Percentiles rank a stretch among this genome's conserved stretches.
These are phyloP conservation scores for Agarophyton chilense DNA, from an alignment of 23 red algal species.

Conservation along the genomic window DNA sequence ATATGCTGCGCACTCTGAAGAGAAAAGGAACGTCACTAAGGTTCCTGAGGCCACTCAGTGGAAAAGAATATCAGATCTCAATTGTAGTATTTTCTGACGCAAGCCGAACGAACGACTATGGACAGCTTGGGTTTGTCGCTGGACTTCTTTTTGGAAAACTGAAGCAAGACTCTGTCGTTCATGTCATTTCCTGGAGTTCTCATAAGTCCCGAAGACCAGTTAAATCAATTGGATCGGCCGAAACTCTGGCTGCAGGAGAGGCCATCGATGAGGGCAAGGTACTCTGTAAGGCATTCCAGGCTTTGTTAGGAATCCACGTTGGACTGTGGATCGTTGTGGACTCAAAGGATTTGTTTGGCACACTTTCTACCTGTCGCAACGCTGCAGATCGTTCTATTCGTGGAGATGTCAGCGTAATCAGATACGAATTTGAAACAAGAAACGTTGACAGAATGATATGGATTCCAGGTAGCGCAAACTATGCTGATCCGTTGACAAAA, in stretches of 20 bases:
- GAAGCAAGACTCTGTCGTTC: not conserved
- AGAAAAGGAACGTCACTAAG: not conserved
- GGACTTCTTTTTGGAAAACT: constrained; percentile 43
- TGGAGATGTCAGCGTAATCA: not conserved
- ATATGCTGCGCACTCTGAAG: constrained; percentile 6
- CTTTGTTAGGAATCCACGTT: not conserved
- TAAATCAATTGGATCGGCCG: constrained; percentile 40
- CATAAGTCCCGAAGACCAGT: constrained; percentile 27
- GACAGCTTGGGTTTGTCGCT: constrained; percentile 43
- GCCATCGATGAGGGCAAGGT: constrained; percentile 33
- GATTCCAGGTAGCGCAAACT: constrained; percentile 16
- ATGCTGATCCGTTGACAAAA: constrained; percentile 17
- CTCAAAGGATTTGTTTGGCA: constrained; percentile 10
- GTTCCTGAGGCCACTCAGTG: not conserved
- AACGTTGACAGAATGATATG: constrained; percentile 38
- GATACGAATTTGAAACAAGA: constrained; percentile 39
- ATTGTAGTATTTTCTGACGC: constrained; percentile 26
- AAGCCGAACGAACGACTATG: not conserved
- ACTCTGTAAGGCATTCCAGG: not conserved
- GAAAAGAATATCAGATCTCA: not conserved
- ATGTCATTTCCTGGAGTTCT: constrained; percentile 8
- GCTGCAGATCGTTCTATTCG: constrained; percentile 6
- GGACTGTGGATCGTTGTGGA: constrained; percentile 17
- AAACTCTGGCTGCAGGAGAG: constrained; percentile 34
- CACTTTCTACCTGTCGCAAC: constrained; percentile 11